Conservation (phyloP, 176 grass and related monocot genomes). For the Raddia guianensis region DNA sequence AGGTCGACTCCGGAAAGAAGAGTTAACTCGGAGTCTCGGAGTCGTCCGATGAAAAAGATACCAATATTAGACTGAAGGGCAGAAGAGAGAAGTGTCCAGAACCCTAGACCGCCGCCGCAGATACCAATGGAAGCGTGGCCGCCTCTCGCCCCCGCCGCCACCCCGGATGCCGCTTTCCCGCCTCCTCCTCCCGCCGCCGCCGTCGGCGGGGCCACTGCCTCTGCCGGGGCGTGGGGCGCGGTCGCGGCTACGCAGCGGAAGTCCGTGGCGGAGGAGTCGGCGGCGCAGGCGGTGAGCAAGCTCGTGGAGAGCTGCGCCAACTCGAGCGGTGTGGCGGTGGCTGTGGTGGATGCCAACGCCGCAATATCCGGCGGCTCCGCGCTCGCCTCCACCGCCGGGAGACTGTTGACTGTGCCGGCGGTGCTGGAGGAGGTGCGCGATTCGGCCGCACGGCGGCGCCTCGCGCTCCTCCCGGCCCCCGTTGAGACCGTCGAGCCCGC, state of each 20-base stretch:
- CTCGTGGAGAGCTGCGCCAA: slow-evolving; percentile 55
- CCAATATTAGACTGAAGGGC: not conserved
- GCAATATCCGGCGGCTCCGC: slow-evolving; percentile 69
- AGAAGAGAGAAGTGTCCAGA: slow-evolving; percentile 30
- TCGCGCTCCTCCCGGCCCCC: slow-evolving; percentile 53
- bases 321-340: slow-evolving; percentile 60
- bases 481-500: slow-evolving; percentile 84
- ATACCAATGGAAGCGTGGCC: slow-evolving; percentile 49
- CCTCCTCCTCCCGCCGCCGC: not conserved
- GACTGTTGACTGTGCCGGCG: slow-evolving; percentile 76
- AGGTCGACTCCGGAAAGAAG: too few relatives aligned
- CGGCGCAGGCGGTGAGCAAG: slow-evolving; percentile 48
- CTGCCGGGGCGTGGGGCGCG: slow-evolving; percentile 21
- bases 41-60: not conserved
- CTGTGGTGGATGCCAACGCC: slow-evolving; percentile 92
- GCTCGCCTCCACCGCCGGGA: slow-evolving; percentile 52
- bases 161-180: not conserved
- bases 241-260: slow-evolving; percentile 35
- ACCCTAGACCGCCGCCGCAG: slow-evolving; percentile 49
- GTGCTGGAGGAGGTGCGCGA: slow-evolving; percentile 91
- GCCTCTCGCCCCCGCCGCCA: slow-evolving; percentile 32
- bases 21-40: accelerated
- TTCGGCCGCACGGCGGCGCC: slow-evolving; percentile 59
- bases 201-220: not conserved
- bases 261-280: slow-evolving; percentile 31